Evolutionary conservation across 2,329 filamentous ascomycete genomes (phyloP).

Genomic region (Cytospora paraplurivora): DNA sequence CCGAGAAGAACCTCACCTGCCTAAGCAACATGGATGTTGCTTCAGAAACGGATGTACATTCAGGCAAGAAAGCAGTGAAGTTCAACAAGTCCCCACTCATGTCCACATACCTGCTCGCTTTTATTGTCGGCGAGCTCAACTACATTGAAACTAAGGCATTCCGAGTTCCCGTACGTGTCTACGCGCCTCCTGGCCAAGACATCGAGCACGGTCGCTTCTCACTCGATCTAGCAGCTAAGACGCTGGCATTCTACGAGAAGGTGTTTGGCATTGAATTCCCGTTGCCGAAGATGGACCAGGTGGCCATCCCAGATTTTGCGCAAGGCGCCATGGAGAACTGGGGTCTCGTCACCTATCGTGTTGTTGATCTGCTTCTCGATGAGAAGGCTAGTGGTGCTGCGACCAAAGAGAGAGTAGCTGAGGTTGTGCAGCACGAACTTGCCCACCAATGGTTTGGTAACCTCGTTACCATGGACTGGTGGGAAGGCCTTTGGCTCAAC

Average conservation of each 20-base stretch:
- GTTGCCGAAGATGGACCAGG: slow-evolving; percentile 93
- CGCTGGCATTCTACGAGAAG: slow-evolving; percentile 92
- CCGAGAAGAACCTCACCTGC: slow-evolving; percentile 87
- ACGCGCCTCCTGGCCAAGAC: slow-evolving; percentile 84
- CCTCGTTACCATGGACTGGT: slow-evolving; percentile 91
- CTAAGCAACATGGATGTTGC: slow-evolving; percentile 96
- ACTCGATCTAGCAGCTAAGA: slow-evolving; percentile 83
- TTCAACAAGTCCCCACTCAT: slow-evolving; percentile 92
- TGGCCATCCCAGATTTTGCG: slow-evolving; percentile 93
- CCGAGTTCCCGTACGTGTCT: slow-evolving; percentile 90
- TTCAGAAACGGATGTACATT: slow-evolving; percentile 72
- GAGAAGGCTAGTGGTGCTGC: slow-evolving; percentile 88
- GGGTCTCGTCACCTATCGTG: slow-evolving; percentile 92
- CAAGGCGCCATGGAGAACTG: slow-evolving; percentile 99
- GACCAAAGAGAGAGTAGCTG: slow-evolving; percentile 89
- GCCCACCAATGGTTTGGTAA: slow-evolving; percentile 95
- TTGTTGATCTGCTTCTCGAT: slow-evolving; percentile 87
- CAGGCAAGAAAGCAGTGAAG: slow-evolving; percentile 79
- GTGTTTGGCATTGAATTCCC: slow-evolving; percentile 87
- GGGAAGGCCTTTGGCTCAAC: slow-evolving; percentile 89
- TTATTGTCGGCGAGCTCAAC: slow-evolving; percentile 91
- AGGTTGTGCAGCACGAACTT: slow-evolving; percentile 94
- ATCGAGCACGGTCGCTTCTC: slow-evolving; percentile 92
- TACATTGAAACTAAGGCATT: slow-evolving; percentile 91
- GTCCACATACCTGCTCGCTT: slow-evolving; percentile 94